Conservation (phyloP, 2,329 filamentous ascomycete species). For the Dactylellina sp. region DNA sequence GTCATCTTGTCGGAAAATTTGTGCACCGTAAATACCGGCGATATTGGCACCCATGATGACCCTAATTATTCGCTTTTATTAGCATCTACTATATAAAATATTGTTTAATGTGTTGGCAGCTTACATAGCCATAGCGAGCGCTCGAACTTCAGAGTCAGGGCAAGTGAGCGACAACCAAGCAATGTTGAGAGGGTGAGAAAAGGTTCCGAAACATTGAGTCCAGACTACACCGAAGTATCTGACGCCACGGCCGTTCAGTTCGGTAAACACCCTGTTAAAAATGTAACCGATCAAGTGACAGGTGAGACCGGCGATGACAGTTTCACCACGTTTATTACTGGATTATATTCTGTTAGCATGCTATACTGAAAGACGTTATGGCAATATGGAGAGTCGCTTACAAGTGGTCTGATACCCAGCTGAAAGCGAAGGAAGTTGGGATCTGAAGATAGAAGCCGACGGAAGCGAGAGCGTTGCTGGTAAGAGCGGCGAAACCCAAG, state of each 20-base stretch:
- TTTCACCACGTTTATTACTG: slow-evolving; percentile 68
- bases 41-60: slow-evolving; percentile 74
- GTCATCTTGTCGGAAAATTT: slow-evolving; percentile 71
- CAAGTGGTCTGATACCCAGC: slow-evolving; percentile 69
- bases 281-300: slow-evolving; percentile 69
- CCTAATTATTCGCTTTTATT: slow-evolving; percentile 59
- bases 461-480: slow-evolving; percentile 69
- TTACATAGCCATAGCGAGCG: slow-evolving; percentile 72
- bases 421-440: slow-evolving; percentile 68
- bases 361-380: neutral
- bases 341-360: neutral
- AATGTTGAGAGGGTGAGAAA: slow-evolving; percentile 71
- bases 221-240: slow-evolving; percentile 70
- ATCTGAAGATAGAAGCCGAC: slow-evolving; percentile 70
- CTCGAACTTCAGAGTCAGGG: slow-evolving; percentile 70
- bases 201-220: slow-evolving; percentile 70
- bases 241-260: slow-evolving; percentile 64
- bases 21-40: slow-evolving; percentile 72
- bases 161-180: slow-evolving; percentile 72
- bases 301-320: slow-evolving; percentile 67
- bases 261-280: slow-evolving; percentile 69
- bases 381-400: slow-evolving; percentile 61
- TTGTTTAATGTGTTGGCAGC: slow-evolving; percentile 49
- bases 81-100: neutral
- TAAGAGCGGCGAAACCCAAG: slow-evolving; percentile 68